A percentile compares a stretch with the other conserved stretches of the same genome.
These are phyloP conservation scores for Calonectria multiphialidica DNA, from an alignment of 2,329 filamentous ascomycete genomes.

Conservation along the genomic window DNA sequence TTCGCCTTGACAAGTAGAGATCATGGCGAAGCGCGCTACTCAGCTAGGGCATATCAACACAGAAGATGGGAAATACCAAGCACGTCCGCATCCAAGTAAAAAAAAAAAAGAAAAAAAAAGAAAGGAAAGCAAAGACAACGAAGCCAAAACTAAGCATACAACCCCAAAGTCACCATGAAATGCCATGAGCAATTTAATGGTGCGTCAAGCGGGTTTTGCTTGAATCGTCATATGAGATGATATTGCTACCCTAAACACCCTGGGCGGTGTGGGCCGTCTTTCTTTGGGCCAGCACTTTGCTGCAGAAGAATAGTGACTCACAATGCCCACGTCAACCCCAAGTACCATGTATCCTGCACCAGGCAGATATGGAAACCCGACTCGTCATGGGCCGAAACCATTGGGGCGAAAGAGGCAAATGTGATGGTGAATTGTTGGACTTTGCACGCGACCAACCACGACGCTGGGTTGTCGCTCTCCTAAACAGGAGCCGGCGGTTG, in stretches of 20 bases:
- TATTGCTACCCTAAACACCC: background rate
- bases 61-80: background rate
- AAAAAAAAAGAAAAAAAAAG: background rate
- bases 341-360: background rate
- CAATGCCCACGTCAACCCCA: background rate
- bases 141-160: background rate
- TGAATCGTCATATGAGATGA: background rate
- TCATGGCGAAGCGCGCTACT: background rate
- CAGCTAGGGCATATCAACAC: background rate
- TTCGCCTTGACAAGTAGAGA: background rate
- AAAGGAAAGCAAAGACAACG: background rate
- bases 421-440: slow-evolving; percentile 3
- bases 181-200: background rate
- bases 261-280: background rate
- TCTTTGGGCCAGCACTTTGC: background rate
- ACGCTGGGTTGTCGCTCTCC: background rate
- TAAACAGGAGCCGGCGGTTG: slow-evolving; percentile 21
- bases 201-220: background rate
- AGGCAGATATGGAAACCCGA: background rate
- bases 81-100: background rate
- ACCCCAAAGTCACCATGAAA: background rate
- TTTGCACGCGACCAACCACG: slow-evolving; percentile 15
- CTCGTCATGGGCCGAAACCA: slow-evolving; percentile 12
- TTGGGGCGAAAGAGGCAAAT: background rate
- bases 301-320: background rate